These are phyloP conservation scores for Diplotaxis tenuifolia DNA, from an alignment of 345 rosid genomes.

Conservation along the genomic window DNA sequence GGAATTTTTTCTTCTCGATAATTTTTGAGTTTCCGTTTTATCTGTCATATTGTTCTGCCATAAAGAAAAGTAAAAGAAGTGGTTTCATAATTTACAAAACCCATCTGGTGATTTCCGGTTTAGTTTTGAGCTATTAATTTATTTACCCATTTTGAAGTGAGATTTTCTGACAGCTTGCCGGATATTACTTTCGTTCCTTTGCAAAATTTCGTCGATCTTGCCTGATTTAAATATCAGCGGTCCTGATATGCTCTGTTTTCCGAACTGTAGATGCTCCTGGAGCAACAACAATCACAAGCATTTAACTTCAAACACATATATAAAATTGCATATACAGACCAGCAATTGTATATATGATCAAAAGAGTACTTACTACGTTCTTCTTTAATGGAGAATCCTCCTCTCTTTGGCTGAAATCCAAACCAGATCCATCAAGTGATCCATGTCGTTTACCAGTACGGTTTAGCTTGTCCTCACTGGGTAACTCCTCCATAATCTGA, in stretches of 20 bases:
- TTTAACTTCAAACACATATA: not conserved
- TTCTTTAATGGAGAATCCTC: conserved; percentile 32
- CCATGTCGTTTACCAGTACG: conserved; percentile 31
- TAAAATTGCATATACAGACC: not conserved
- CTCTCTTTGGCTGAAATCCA: conserved; percentile 34
- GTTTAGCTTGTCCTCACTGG: conserved; percentile 26
- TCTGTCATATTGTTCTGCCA: conserved; percentile 28
- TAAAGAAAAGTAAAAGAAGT: not conserved
- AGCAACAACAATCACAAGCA: conserved; percentile 2
- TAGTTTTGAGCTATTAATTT: not conserved
- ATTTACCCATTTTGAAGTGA: conserved; percentile 44
- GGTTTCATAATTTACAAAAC: not conserved
- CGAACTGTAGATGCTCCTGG: conserved; percentile 22
- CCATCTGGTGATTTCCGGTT: conserved; percentile 4
- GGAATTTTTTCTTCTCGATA: not conserved
- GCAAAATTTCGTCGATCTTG: conserved; percentile 46
- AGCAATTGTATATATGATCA: not conserved
- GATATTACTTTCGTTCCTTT: conserved; percentile 55
- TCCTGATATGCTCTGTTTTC: conserved; percentile 45
- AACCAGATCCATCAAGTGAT: conserved; percentile 38
- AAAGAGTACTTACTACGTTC: conserved; percentile 35
- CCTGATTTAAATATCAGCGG: conserved; percentile 46
- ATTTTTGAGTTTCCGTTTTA: not conserved
- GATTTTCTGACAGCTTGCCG: conserved; percentile 51
- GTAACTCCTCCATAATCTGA: conserved; percentile 14